These are phyloP conservation scores for Rubia tinctorum DNA, from an alignment of 305 asterid species.

Conservation along the genomic window DNA sequence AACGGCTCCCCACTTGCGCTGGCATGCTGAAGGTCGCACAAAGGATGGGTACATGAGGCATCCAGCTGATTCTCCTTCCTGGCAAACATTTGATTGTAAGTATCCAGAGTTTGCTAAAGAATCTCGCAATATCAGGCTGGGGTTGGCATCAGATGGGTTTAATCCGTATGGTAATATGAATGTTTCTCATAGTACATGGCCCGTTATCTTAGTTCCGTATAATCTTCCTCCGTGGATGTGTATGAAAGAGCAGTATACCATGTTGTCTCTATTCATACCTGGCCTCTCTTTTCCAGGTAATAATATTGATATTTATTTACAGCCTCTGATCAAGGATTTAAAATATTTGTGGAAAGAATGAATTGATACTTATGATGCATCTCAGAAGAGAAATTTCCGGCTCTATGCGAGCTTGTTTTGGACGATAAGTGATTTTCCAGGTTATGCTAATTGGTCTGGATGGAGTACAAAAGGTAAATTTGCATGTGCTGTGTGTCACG, in stretches of 20 bases:
- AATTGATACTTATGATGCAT: conserved; percentile 16
- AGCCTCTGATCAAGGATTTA: conserved; percentile 16
- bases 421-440: conserved; percentile 15
- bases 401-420: background rate
- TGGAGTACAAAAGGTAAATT: conserved; percentile 10
- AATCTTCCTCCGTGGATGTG: conserved; percentile 21
- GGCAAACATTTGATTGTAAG: conserved; percentile 11
- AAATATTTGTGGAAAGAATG: conserved; percentile 13
- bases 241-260: conserved; percentile 7
- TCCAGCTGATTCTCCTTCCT: conserved; percentile 6
- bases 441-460: conserved; percentile 10
- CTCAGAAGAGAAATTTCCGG: background rate
- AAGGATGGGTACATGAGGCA: conserved; percentile 7
- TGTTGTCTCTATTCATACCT: conserved; percentile 12
- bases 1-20: background rate
- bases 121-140: conserved; percentile 16
- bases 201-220: conserved; percentile 12
- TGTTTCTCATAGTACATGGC: conserved; percentile 19
- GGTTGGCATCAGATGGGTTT: conserved; percentile 21
- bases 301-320: conserved; percentile 22
- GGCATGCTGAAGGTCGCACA: conserved; percentile 5
- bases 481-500: background rate
- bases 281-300: conserved; percentile 8
- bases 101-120: conserved; percentile 2
- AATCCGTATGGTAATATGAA: conserved; percentile 20